phyloP scores from a whole-genome alignment of 371 early-diverging fungal genomes.

The Mucor irregularis region DNA sequence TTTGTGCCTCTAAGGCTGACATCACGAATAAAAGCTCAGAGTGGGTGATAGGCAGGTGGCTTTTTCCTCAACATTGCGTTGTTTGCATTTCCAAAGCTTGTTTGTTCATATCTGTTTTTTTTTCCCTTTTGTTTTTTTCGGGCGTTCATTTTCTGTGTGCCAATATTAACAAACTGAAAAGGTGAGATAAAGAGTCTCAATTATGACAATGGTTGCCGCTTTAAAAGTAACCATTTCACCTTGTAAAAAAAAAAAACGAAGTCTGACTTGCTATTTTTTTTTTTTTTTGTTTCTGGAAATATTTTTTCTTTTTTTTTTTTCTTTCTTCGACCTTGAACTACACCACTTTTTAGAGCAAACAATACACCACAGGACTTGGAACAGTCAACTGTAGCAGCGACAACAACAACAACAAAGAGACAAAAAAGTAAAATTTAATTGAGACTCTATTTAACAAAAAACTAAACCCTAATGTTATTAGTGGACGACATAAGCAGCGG shows the following conservation, averaged over 20 bases:
- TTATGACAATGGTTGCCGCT: not conserved
- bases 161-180: slow-evolving; percentile 13
- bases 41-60: too few species aligned
- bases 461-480: too few species aligned
- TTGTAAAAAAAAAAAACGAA: not conserved
- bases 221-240: not conserved
- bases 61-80: not conserved
- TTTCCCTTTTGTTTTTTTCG: slow-evolving; percentile 5
- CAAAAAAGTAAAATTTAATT: slow-evolving; percentile 7
- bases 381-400: slow-evolving; percentile 2
- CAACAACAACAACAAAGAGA: not conserved
- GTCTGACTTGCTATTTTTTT: slow-evolving; percentile 1
- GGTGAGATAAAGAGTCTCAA: not conserved
- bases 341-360: slow-evolving; percentile 1
- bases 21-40: too few species aligned
- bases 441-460: too few species aligned
- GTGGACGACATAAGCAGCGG: slow-evolving; percentile 83
- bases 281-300: not conserved
- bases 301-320: not conserved
- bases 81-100: not conserved
- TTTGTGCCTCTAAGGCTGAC: too few species aligned
- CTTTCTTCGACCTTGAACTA: not conserved
- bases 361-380: slow-evolving; percentile 4
- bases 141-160: slow-evolving; percentile 1
- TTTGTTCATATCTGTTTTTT: not conserved